These are phyloP conservation scores for Retiboletus flavoniger DNA, from an alignment of 1,284 basidiomycete species.

Conservation along the genomic window DNA sequence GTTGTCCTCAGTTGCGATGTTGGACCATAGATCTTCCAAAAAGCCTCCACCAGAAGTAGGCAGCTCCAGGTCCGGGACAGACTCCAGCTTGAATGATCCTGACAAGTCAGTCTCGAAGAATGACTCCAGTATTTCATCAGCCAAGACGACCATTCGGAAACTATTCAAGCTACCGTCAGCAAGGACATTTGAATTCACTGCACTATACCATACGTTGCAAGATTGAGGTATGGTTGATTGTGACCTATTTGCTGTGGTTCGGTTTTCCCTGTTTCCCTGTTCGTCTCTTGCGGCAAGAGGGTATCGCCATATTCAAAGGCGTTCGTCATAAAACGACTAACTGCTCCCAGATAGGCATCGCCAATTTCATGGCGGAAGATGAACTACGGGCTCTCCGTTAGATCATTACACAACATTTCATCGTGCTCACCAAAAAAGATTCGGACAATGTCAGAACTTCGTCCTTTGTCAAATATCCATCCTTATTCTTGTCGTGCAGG, in stretches of 20 bases:
- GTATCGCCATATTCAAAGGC: conserved; percentile 96
- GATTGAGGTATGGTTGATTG: conserved; percentile 86
- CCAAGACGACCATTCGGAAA: conserved; percentile 96
- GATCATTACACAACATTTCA: not conserved
- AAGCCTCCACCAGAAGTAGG: conserved; percentile 60
- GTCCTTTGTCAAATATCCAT: conserved; percentile 92
- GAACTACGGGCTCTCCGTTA: conserved; percentile 54
- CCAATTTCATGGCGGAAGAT: conserved; percentile 98
- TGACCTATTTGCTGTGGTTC: conserved; percentile 51
- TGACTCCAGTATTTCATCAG: conserved; percentile 90
- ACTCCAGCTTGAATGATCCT: conserved; percentile 81
- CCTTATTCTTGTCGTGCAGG: conserved; percentile 93
- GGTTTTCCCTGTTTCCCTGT: conserved; percentile 44
- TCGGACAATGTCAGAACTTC: conserved; percentile 95
- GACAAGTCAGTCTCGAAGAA: conserved; percentile 93
- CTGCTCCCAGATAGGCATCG: conserved; percentile 93
- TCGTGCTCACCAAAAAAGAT: conserved; percentile 74
- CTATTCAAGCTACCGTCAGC: conserved; percentile 41
- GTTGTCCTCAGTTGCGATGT: conserved; percentile 85
- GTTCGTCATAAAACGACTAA: conserved; percentile 95
- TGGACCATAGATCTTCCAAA: conserved; percentile 83
- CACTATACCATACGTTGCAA: conserved; percentile 61
- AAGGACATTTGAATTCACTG: conserved; percentile 2
- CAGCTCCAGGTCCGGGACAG: conserved; percentile 64
- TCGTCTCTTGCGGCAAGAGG: conserved; percentile 53